phyloP scores from a whole-genome alignment of 2,329 filamentous ascomycete species.

The Curvularia verruculosa region DNA sequence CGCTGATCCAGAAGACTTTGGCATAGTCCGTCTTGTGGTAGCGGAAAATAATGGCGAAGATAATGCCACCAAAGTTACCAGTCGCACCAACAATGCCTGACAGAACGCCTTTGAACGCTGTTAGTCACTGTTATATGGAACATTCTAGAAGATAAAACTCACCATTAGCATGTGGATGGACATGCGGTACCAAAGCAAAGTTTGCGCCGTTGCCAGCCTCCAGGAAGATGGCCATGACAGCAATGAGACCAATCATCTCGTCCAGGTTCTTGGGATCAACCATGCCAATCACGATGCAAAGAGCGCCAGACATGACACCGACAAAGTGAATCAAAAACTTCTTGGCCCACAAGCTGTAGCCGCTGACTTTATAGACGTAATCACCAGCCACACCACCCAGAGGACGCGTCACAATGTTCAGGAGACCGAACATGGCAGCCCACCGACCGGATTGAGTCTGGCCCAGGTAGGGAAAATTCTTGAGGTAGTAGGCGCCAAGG shows the following conservation, averaged over 20 bases:
- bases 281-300: conserved; percentile 68
- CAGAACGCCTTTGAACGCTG: conserved; percentile 58
- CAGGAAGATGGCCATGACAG: conserved; percentile 78
- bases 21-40: conserved; percentile 73
- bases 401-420: conserved; percentile 72
- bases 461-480: conserved; percentile 61
- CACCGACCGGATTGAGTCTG: conserved; percentile 64
- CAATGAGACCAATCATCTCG: conserved; percentile 77
- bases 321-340: conserved; percentile 66
- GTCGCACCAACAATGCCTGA: conserved; percentile 78
- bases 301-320: conserved; percentile 62
- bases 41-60: conserved; percentile 84
- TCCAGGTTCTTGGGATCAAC: conserved; percentile 65
- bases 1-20: conserved; percentile 80
- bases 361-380: conserved; percentile 58
- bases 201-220: conserved; percentile 86
- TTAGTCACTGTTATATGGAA: conserved; percentile 15
- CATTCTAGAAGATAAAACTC: conserved; percentile 21
- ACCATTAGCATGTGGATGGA: conserved; percentile 83
- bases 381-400: conserved; percentile 68
- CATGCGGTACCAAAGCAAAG: conserved; percentile 85
- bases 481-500: conserved; percentile 64
- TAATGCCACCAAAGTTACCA: conserved; percentile 83
- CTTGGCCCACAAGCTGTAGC: conserved; percentile 65
- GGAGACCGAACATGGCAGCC: conserved; percentile 77